Evolutionary conservation across 2,329 filamentous ascomycete genomes (phyloP).

Genomic region (Colletotrichum lentis): DNA sequence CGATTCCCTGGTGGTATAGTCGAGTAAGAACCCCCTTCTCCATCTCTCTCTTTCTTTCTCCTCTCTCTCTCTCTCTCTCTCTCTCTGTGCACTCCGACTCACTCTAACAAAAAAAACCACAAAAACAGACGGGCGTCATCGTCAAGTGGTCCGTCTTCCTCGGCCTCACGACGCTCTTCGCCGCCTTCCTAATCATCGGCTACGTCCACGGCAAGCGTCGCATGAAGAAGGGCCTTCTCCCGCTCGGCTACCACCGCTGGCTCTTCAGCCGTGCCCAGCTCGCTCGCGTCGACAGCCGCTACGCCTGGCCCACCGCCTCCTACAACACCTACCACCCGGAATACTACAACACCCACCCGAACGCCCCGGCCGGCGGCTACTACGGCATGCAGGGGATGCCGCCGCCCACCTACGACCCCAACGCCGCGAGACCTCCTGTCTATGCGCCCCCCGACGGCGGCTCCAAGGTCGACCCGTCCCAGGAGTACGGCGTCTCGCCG

Average conservation of each 20-base stretch:
- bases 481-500: constrained; percentile 45
- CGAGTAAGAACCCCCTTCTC: constrained; percentile 29
- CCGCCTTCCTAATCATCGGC: constrained; percentile 71
- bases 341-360: constrained; percentile 44
- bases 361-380: constrained; percentile 36
- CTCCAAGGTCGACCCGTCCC: constrained; percentile 60
- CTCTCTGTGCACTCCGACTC: not conserved
- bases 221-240: constrained; percentile 69
- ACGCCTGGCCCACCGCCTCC: constrained; percentile 50
- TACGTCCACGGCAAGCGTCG: constrained; percentile 75
- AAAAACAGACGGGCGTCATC: constrained; percentile 64
- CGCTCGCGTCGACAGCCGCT: constrained; percentile 58
- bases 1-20: constrained; percentile 44
- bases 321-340: constrained; percentile 54
- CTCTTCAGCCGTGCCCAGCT: constrained; percentile 59
- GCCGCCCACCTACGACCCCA: constrained; percentile 67
- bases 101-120: constrained; percentile 19
- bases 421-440: constrained; percentile 58
- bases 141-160: constrained; percentile 77
- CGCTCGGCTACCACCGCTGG: constrained; percentile 75
- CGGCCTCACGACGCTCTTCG: constrained; percentile 64
- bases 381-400: constrained; percentile 63
- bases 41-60: not conserved
- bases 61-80: not conserved
- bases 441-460: constrained; percentile 62